Evolutionary conservation across 768 basidiomycete genomes (phyloP).

Genomic region (Rhodosporidiobolus odoratus): DNA sequence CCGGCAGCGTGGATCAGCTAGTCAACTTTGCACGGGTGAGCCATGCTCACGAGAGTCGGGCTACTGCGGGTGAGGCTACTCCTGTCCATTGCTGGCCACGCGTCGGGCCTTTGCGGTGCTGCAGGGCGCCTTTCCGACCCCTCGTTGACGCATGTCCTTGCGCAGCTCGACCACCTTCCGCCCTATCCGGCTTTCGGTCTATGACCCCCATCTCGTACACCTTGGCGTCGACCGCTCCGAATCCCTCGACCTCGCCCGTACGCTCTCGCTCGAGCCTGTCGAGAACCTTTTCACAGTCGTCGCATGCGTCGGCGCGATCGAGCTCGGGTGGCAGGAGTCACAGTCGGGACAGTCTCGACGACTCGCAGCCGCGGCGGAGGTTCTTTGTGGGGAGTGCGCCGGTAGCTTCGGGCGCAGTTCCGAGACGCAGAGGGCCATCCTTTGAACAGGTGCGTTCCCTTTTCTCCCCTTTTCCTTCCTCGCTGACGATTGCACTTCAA

Average conservation of each 20-base stretch:
- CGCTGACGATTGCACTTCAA: too few species aligned
- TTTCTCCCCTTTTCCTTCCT: background rate
- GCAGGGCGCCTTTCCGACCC: background rate
- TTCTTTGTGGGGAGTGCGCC: conserved; percentile 16
- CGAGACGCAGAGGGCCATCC: background rate
- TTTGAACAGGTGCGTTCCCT: conserved; percentile 3
- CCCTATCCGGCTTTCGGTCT: conserved; percentile 17
- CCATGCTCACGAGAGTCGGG: too few species aligned
- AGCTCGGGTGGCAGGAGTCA: background rate
- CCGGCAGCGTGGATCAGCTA: too few species aligned
- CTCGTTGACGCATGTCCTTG: background rate
- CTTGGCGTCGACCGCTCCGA: background rate
- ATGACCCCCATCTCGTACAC: conserved; percentile 22
- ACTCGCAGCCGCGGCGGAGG: background rate
- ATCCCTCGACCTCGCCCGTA: background rate
- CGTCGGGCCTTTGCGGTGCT: too few species aligned
- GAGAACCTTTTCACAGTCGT: background rate
- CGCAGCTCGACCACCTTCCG: conserved; percentile 23
- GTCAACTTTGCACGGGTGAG: too few species aligned
- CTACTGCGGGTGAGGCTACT: too few species aligned
- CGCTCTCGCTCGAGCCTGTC: background rate
- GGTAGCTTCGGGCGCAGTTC: background rate
- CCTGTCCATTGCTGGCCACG: too few species aligned
- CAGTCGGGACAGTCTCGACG: background rate
- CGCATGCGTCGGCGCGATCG: background rate